Conservation (phyloP, 2,329 filamentous ascomycete species). For the Monosporascus sp. region DNA sequence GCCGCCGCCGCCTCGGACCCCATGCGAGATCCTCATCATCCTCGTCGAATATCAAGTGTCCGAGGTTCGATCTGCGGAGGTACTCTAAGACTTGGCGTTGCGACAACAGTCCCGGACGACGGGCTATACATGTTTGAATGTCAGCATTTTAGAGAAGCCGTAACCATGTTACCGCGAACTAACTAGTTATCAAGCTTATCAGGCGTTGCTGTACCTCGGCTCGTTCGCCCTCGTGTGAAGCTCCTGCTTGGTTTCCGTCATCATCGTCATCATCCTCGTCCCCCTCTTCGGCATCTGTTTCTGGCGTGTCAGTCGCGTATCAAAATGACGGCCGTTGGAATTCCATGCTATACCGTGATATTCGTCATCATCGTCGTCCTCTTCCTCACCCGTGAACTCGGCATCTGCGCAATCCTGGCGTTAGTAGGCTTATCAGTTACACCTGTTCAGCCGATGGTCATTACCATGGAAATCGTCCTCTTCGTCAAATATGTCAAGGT, state of each 20-base stretch:
- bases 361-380: slow-evolving; percentile 13
- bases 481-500: slow-evolving; percentile 16
- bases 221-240: slow-evolving; percentile 10
- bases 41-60: slow-evolving; percentile 29
- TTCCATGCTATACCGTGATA: slow-evolving; percentile 4
- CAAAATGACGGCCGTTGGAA: background rate
- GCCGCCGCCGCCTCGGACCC: slow-evolving; percentile 39
- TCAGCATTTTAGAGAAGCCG: slow-evolving; percentile 24
- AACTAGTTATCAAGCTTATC: slow-evolving; percentile 25
- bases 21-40: slow-evolving; percentile 32
- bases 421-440: background rate
- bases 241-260: slow-evolving; percentile 11
- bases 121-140: slow-evolving; percentile 15
- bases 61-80: slow-evolving; percentile 33
- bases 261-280: slow-evolving; percentile 26
- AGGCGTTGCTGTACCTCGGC: slow-evolving; percentile 13
- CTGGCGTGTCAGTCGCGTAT: slow-evolving; percentile 7
- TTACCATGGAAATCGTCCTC: slow-evolving; percentile 28
- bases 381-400: slow-evolving; percentile 21
- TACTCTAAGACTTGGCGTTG: slow-evolving; percentile 36
- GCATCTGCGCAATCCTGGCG: slow-evolving; percentile 7
- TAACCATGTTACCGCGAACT: slow-evolving; percentile 18
- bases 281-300: slow-evolving; percentile 22
- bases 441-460: background rate
- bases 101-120: slow-evolving; percentile 18